phyloP scores from a whole-genome alignment of 768 basidiomycete genomes.

The Mycena pura region DNA sequence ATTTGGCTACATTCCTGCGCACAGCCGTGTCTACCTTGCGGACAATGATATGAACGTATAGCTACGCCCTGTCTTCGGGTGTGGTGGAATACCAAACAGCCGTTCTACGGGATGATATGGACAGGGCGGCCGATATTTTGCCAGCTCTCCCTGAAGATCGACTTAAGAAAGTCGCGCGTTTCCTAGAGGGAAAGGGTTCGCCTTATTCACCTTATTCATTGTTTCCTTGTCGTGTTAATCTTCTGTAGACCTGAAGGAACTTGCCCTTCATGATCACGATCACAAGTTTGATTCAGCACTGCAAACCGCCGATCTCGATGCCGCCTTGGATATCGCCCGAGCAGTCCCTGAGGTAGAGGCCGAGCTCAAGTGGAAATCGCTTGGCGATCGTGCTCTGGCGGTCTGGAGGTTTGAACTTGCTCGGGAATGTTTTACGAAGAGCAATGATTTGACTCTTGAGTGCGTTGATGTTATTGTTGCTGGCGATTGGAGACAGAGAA shows the following conservation, averaged over 20 bases:
- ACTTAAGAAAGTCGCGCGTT: constrained; percentile 90
- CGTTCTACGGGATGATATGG: constrained; percentile 88
- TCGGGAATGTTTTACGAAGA: constrained; percentile 85
- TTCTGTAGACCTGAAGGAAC: constrained; percentile 81
- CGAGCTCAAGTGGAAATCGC: constrained; percentile 88
- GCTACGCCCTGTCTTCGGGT: constrained; percentile 81
- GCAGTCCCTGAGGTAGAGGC: constrained; percentile 73
- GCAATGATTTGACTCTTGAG: constrained; percentile 87
- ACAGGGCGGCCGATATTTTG: constrained; percentile 80
- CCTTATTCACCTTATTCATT: constrained; percentile 9
- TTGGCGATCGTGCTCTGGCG: constrained; percentile 90
- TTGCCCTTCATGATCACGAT: constrained; percentile 91
- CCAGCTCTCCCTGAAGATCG: constrained; percentile 89
- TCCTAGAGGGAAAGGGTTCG: constrained; percentile 89
- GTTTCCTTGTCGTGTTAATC: not conserved
- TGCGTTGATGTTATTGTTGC: constrained; percentile 84
- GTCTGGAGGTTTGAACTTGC: constrained; percentile 97
- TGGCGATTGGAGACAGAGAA: constrained; percentile 78
- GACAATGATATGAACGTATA: constrained; percentile 92
- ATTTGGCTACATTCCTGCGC: constrained; percentile 92
- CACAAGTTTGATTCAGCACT: constrained; percentile 96
- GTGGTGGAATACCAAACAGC: constrained; percentile 98
- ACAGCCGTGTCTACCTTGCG: constrained; percentile 92
- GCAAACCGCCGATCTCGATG: constrained; percentile 89
- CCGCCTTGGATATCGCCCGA: constrained; percentile 80